Base-by-base conservation (phyloP, 306 rosid genomes). In the Acacia melanoxylon region DNA sequence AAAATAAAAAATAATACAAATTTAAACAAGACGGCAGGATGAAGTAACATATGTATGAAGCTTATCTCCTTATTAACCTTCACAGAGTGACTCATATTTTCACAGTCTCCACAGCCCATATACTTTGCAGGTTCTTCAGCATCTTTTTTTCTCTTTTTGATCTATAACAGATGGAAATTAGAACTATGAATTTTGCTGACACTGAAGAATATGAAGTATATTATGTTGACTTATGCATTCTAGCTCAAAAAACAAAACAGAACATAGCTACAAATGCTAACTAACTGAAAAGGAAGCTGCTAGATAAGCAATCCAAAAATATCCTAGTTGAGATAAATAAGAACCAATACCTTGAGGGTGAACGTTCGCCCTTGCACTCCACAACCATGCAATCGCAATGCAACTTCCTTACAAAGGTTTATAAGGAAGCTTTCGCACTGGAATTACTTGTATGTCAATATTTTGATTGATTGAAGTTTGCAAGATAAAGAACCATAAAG, bases 81-180 rank as follows among this genome's bases (percentile, higher is more conserved):
- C 12, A 87, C 37, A 6, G 99, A 95, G 86, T 91, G 99, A 89
- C 98, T 95, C 88, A 93, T 83, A 87, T 95, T 95, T 87, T 95
- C 98, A 85, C 97, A 95, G 78, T 93, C 97, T 82, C 99, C 99
- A 80, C 91, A 87, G 48, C 99, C 99, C 99, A 95, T 90, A 86
- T 87, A 95, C 90, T 95, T 95, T 8, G 78, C 83, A 69, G 99
- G 98, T 90, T 93, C 98, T 74, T 73, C 89, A 17, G 98, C 99
- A 84, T 89, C 84, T 84, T 91, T 92, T 83, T 89, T 91, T 77
- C 92, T 91, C 89, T 89, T 95, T 85, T 93, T 95, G 3, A 95
- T 86, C 99, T 95, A 76, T 31, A 77, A 46, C 81, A 27, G 6
- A 80, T 44, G 65, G 49, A 42, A 67, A 71, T 74, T 35, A 65